Evolutionary conservation across 225 moss, liverwort and hornwort species (phyloP).

Genomic region (Climacium dendroides): DNA sequence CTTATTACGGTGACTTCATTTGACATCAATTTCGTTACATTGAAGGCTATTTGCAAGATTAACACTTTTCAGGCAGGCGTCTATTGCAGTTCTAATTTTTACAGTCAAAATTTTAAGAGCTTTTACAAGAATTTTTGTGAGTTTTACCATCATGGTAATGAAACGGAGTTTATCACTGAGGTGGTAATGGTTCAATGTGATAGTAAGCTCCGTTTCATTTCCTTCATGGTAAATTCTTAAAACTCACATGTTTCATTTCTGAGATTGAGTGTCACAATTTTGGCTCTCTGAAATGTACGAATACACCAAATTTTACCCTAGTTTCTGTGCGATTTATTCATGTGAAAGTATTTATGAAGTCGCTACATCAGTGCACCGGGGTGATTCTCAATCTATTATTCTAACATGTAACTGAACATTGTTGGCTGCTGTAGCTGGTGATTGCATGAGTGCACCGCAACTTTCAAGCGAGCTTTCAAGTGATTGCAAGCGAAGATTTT

Average conservation of each 20-base stretch:
- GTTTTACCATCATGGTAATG: background rate
- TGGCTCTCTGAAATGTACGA: background rate
- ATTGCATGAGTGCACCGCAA: background rate
- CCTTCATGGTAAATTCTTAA: background rate
- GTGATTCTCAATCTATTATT: background rate
- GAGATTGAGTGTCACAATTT: background rate
- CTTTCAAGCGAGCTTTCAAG: background rate
- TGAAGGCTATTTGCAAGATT: background rate
- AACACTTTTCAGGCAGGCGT: background rate
- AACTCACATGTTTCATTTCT: background rate
- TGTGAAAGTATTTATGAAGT: background rate
- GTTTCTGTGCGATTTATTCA: background rate
- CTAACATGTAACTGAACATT: background rate
- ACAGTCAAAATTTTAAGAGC: background rate
- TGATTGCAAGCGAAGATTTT: background rate
- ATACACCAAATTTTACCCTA: background rate
- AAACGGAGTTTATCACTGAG: background rate
- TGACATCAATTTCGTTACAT: background rate
- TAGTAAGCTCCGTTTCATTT: background rate
- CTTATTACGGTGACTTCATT: background rate
- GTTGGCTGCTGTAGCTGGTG: slow-evolving; percentile 8
- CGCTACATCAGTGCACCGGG: background rate
- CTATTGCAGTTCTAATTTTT: background rate
- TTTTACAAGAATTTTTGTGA: too few relatives aligned
- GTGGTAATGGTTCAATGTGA: background rate